Evolutionary conservation across 352 stramenopile genomes (phyloP).

Genomic region (Pythium dissimile): DNA sequence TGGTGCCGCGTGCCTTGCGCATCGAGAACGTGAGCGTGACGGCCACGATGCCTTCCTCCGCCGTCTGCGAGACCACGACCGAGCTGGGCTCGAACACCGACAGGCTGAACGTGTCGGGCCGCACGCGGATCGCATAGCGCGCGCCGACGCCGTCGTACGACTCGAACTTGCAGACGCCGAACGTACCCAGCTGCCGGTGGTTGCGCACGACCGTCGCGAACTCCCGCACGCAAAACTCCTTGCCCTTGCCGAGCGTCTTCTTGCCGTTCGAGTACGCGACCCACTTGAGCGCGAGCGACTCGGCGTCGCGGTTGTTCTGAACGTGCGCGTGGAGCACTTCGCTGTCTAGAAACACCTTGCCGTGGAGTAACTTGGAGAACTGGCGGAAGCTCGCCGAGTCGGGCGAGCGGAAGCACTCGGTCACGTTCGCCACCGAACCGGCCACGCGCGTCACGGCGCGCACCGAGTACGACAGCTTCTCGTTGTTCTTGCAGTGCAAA

Average conservation of each 20-base stretch:
- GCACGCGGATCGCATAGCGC: conserved; percentile 65
- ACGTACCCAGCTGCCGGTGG: conserved; percentile 53
- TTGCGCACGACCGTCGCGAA: conserved; percentile 64
- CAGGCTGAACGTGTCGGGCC: conserved; percentile 72
- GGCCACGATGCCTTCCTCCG: conserved; percentile 56
- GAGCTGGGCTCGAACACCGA: conserved; percentile 75
- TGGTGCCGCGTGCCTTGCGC: conserved; percentile 62
- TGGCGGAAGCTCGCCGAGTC: conserved; percentile 52
- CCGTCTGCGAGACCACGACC: conserved; percentile 67
- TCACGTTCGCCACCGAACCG: conserved; percentile 63
- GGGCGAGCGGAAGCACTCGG: conserved; percentile 70
- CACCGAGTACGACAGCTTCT: conserved; percentile 70
- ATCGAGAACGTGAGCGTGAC: conserved; percentile 78
- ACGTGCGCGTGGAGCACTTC: conserved; percentile 72
- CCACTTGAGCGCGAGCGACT: conserved; percentile 85
- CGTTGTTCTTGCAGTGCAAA: conserved; percentile 81
- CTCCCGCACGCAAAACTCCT: conserved; percentile 81
- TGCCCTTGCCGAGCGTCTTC: conserved; percentile 73
- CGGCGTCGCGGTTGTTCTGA: conserved; percentile 27
- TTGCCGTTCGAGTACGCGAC: conserved; percentile 63
- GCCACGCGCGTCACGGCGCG: conserved; percentile 65
- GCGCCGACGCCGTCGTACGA: conserved; percentile 79
- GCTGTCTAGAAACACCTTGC: conserved; percentile 71
- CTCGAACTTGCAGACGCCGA: conserved; percentile 75
- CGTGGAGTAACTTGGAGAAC: conserved; percentile 76